Evolutionary conservation across 768 basidiomycete species (phyloP).

Genomic region (Rhodosporidiobolus sp.): DNA sequence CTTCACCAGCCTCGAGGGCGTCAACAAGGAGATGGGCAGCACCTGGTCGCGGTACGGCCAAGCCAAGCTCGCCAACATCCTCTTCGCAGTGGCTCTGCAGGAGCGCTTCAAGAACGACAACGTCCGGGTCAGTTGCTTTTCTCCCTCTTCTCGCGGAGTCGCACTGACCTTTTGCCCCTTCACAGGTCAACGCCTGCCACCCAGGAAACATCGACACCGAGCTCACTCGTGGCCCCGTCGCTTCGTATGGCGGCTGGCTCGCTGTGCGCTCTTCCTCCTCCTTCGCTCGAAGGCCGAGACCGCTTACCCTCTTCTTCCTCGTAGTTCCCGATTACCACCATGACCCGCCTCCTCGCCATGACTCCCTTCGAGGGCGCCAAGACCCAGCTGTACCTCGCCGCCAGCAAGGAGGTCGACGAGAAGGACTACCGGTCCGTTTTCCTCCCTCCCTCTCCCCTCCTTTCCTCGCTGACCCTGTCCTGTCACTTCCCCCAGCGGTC

Average conservation of each 20-base stretch:
- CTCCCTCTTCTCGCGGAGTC: no score
- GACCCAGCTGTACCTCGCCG: conserved; percentile 44
- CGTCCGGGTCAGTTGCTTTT: conserved; percentile 13
- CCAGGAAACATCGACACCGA: conserved; percentile 19
- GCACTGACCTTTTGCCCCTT: background rate
- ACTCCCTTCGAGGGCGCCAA: conserved; percentile 43
- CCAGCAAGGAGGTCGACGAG: conserved; percentile 34
- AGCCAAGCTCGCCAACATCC: conserved; percentile 26
- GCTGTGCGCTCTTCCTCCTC: background rate
- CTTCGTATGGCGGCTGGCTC: conserved; percentile 2
- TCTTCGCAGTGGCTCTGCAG: conserved; percentile 20
- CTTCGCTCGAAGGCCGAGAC: background rate
- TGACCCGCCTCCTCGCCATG: conserved; percentile 16
- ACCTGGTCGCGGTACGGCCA: conserved; percentile 31
- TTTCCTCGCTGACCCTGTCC: background rate
- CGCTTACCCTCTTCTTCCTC: background rate
- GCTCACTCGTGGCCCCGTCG: conserved; percentile 16
- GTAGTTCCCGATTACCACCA: background rate
- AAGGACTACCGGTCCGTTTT: conserved; percentile 33
- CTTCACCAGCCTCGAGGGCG: conserved; percentile 17
- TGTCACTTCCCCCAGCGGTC: conserved; percentile 9
- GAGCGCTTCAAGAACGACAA: conserved; percentile 21
- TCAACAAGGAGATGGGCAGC: conserved; percentile 5
- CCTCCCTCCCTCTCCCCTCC: background rate
- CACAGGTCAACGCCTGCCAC: conserved; percentile 21